Evolutionary conservation across 768 basidiomycete species (phyloP).

Genomic region (Collybia sp.): DNA sequence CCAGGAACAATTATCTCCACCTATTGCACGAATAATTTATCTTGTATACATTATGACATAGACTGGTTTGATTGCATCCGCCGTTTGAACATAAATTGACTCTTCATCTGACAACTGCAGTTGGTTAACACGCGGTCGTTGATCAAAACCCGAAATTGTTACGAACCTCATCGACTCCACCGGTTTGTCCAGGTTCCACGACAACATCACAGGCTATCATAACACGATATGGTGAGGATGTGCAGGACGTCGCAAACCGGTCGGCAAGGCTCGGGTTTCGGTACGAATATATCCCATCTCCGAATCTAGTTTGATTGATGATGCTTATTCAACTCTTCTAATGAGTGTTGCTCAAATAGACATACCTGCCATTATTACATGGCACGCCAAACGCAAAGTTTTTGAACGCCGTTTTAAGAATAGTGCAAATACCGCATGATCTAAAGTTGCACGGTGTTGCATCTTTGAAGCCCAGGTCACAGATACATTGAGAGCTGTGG

Average conservation of each 20-base stretch:
- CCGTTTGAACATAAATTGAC: slow-evolving; percentile 45
- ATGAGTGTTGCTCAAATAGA: not conserved
- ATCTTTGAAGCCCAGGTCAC: slow-evolving; percentile 57
- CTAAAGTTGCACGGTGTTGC: slow-evolving; percentile 47
- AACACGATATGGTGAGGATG: slow-evolving; percentile 61
- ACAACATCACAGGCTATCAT: slow-evolving; percentile 56
- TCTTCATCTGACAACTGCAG: slow-evolving; percentile 41
- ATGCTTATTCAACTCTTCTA: not conserved
- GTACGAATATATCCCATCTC: slow-evolving; percentile 61
- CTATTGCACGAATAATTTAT: too few relatives aligned
- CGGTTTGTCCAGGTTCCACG: slow-evolving; percentile 30
- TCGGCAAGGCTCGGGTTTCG: slow-evolving; percentile 56
- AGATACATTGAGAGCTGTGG: slow-evolving; percentile 63
- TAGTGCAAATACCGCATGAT: slow-evolving; percentile 63
- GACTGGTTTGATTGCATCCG: slow-evolving; percentile 54
- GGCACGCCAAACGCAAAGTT: slow-evolving; percentile 51
- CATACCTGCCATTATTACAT: slow-evolving; percentile 52
- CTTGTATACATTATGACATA: slow-evolving; percentile 52
- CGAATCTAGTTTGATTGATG: slow-evolving; percentile 35
- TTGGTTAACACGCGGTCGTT: not conserved
- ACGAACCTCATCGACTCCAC: slow-evolving; percentile 2
- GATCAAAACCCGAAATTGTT: slow-evolving; percentile 20
- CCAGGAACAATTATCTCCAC: too few relatives aligned
- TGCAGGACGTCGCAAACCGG: slow-evolving; percentile 58
- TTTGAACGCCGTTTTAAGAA: slow-evolving; percentile 53